phyloP scores from a whole-genome alignment of 1,139 yeast species.

The Scheffersomyces insectosa region DNA sequence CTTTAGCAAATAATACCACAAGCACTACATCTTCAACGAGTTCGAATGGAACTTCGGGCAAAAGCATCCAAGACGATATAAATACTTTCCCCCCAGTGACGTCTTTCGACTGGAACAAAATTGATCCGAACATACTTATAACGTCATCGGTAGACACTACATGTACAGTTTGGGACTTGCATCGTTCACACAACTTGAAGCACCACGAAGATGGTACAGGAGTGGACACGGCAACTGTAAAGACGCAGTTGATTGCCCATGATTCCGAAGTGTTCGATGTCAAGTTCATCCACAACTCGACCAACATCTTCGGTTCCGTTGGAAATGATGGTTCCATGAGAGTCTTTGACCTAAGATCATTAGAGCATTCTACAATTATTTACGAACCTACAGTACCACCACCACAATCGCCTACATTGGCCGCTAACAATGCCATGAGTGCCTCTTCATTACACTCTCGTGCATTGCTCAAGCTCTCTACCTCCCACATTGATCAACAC shows the following conservation, averaged over 20 bases:
- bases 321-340: constrained; percentile 96
- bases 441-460: constrained; percentile 26
- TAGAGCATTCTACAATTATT: constrained; percentile 92
- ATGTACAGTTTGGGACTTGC: constrained; percentile 92
- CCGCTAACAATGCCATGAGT: neutral
- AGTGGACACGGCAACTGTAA: constrained; percentile 67
- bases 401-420: constrained; percentile 30
- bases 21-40: constrained; percentile 6
- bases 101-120: constrained; percentile 88
- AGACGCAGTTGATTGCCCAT: constrained; percentile 94
- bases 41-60: neutral
- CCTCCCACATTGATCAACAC: constrained; percentile 81
- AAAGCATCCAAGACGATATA: constrained; percentile 27
- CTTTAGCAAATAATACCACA: constrained; percentile 42
- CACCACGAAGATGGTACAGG: constrained; percentile 19
- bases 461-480: constrained; percentile 73
- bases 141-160: constrained; percentile 94
- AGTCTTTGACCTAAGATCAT: constrained; percentile 82
- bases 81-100: constrained; percentile 79
- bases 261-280: constrained; percentile 96
- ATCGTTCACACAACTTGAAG: constrained; percentile 26
- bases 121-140: constrained; percentile 69
- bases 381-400: constrained; percentile 56
- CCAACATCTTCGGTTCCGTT: constrained; percentile 84
- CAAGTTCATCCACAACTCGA: constrained; percentile 71